Conservation (phyloP, 805 yeast species). For the Jamesozyma gamospora region DNA sequence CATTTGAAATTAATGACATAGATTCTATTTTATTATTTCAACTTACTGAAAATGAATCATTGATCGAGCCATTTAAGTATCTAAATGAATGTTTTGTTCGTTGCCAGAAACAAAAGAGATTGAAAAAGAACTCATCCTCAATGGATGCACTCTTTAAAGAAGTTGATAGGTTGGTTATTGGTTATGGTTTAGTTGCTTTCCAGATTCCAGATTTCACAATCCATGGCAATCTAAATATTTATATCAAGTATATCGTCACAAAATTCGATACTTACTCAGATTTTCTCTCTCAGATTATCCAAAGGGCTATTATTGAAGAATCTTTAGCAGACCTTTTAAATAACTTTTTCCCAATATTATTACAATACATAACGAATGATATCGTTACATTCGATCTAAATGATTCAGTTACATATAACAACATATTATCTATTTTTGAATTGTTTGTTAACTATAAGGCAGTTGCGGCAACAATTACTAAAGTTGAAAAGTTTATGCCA, state of each 20-base stretch:
- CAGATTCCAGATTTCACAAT: slow-evolving; percentile 48
- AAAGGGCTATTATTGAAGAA: slow-evolving; percentile 57
- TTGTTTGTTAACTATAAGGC: slow-evolving; percentile 47
- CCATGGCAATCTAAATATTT: slow-evolving; percentile 16
- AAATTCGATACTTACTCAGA: slow-evolving; percentile 29
- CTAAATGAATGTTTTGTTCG: slow-evolving; percentile 22
- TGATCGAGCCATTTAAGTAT: slow-evolving; percentile 20
- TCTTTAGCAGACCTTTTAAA: slow-evolving; percentile 50
- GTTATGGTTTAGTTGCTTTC: slow-evolving; percentile 59
- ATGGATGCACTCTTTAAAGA: slow-evolving; percentile 35
- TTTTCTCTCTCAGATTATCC: slow-evolving; percentile 47
- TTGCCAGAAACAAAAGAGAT: slow-evolving; percentile 32
- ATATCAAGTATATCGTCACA: slow-evolving; percentile 23
- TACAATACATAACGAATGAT: slow-evolving; percentile 18
- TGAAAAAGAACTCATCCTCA: slow-evolving; percentile 36
- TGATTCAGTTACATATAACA: slow-evolving; percentile 39
- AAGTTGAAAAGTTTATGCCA: slow-evolving; percentile 44
- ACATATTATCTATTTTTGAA: slow-evolving; percentile 47
- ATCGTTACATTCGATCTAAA: slow-evolving; percentile 33
- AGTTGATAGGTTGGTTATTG: slow-evolving; percentile 32
- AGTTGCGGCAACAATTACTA: slow-evolving; percentile 51
- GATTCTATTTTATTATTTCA: slow-evolving; percentile 26
- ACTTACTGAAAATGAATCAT: slow-evolving; percentile 24
- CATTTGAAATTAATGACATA: slow-evolving; percentile 9
- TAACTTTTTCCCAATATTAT: slow-evolving; percentile 33